Conservation (phyloP, 2,329 filamentous ascomycete genomes). For the Cladosporium sp. region DNA sequence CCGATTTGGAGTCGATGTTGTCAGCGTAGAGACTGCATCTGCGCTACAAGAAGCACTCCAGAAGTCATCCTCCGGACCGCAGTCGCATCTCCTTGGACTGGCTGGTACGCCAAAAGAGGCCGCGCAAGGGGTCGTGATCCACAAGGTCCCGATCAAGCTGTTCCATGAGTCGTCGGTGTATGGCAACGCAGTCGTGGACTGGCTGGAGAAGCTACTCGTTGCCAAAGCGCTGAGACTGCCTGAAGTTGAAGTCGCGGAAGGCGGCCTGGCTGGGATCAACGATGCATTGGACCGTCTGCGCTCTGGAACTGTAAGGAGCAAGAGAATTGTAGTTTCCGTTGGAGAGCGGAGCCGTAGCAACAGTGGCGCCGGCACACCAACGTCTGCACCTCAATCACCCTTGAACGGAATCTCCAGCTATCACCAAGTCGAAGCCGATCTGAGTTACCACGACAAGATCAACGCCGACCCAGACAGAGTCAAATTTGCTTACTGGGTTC, state of each 20-base stretch:
- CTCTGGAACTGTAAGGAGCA: constrained; percentile 62
- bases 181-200: constrained; percentile 59
- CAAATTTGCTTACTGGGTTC: constrained; percentile 52
- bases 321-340: constrained; percentile 59
- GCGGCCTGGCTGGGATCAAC: constrained; percentile 65
- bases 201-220: constrained; percentile 64
- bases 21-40: constrained; percentile 60
- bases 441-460: constrained; percentile 35
- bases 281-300: constrained; percentile 62
- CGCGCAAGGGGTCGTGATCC: constrained; percentile 48
- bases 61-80: constrained; percentile 22
- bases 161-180: constrained; percentile 66
- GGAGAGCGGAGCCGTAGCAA: constrained; percentile 20
- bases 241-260: constrained; percentile 59
- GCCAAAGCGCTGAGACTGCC: constrained; percentile 54
- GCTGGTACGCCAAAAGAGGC: constrained; percentile 61
- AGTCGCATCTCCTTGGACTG: constrained; percentile 61
- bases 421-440: not conserved
- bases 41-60: constrained; percentile 53
- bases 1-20: constrained; percentile 66
- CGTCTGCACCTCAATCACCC: constrained; percentile 11
- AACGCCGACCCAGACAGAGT: constrained; percentile 43
- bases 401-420: constrained; percentile 17
- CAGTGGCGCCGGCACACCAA: constrained; percentile 13
- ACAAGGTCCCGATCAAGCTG: constrained; percentile 70